A percentile compares a stretch with the other conserved stretches of the same genome.
These are phyloP conservation scores for Candolleomyces aberdarensis DNA, from an alignment of 768 basidiomycete species.

Conservation along the genomic window DNA sequence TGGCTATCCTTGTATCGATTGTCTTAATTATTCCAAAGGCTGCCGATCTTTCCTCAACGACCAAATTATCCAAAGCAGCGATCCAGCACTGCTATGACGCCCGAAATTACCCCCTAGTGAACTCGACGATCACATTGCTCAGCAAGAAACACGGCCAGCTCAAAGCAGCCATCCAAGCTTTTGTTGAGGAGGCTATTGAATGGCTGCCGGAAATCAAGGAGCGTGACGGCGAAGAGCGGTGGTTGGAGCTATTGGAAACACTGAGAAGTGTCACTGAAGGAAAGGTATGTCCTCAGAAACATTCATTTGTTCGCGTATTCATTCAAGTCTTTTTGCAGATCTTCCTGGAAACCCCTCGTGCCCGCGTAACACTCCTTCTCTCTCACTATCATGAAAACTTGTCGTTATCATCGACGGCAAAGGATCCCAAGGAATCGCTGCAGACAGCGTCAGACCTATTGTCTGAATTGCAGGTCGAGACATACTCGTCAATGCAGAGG, in stretches of 20 bases:
- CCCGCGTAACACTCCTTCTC: slow-evolving; percentile 86
- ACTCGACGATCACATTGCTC: slow-evolving; percentile 62
- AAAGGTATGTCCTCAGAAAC: slow-evolving; percentile 57
- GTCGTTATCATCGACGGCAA: slow-evolving; percentile 39
- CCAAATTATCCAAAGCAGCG: slow-evolving; percentile 74
- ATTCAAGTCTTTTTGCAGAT: slow-evolving; percentile 49
- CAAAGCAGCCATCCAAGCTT: slow-evolving; percentile 84
- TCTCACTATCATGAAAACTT: slow-evolving; percentile 82
- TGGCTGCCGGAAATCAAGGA: slow-evolving; percentile 80
- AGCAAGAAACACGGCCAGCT: slow-evolving; percentile 98
- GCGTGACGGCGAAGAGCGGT: slow-evolving; percentile 64
- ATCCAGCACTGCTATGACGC: slow-evolving; percentile 70
- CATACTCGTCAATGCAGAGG: slow-evolving; percentile 97
- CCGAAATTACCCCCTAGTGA: slow-evolving; percentile 66
- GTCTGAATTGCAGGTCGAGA: slow-evolving; percentile 96
- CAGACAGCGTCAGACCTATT: slow-evolving; percentile 89
- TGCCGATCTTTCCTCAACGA: slow-evolving; percentile 90
- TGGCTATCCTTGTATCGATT: background rate
- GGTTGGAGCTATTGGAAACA: slow-evolving; percentile 88
- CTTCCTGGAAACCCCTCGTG: slow-evolving; percentile 94
- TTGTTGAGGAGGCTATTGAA: slow-evolving; percentile 82
- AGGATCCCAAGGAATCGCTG: slow-evolving; percentile 64
- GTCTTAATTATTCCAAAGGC: slow-evolving; percentile 48
- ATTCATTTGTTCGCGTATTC: background rate
- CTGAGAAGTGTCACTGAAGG: slow-evolving; percentile 92